These are phyloP conservation scores for Geranomyces michiganensis DNA, from an alignment of 192 early-diverging fungal species.

Conservation along the genomic window DNA sequence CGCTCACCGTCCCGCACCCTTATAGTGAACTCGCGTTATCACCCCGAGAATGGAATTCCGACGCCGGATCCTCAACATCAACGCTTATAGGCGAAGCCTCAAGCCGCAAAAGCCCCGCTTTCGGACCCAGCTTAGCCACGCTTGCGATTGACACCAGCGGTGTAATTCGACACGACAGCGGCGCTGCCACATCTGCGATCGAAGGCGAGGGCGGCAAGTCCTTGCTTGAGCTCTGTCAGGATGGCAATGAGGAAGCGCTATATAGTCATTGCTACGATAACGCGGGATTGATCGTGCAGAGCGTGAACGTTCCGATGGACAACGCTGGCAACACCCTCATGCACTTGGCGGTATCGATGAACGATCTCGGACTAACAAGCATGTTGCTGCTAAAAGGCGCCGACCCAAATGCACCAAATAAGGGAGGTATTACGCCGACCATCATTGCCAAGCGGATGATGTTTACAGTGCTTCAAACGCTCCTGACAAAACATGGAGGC, in stretches of 20 bases:
- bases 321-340: constrained; percentile 45
- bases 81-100: neutral
- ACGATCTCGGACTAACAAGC: constrained; percentile 37
- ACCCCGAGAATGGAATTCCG: neutral
- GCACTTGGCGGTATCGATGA: constrained; percentile 48
- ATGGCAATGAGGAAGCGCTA: constrained; percentile 16
- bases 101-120: neutral
- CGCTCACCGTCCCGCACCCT: neutral
- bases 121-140: neutral
- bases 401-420: constrained; percentile 50
- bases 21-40: neutral
- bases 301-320: constrained; percentile 46
- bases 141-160: constrained; percentile 6
- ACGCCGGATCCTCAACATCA: neutral
- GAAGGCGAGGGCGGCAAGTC: constrained; percentile 11
- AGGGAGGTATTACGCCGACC: constrained; percentile 45
- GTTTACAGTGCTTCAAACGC: constrained; percentile 26
- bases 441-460: constrained; percentile 43
- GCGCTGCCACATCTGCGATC: neutral
- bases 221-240: constrained; percentile 34
- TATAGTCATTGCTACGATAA: neutral
- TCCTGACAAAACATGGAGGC: constrained; percentile 44
- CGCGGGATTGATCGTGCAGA: constrained; percentile 23
- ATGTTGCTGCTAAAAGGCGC: constrained; percentile 55
- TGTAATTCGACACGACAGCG: neutral